These are phyloP conservation scores for Neurospora terricola DNA, from an alignment of 495 filamentous ascomycete genomes.

Conservation along the genomic window DNA sequence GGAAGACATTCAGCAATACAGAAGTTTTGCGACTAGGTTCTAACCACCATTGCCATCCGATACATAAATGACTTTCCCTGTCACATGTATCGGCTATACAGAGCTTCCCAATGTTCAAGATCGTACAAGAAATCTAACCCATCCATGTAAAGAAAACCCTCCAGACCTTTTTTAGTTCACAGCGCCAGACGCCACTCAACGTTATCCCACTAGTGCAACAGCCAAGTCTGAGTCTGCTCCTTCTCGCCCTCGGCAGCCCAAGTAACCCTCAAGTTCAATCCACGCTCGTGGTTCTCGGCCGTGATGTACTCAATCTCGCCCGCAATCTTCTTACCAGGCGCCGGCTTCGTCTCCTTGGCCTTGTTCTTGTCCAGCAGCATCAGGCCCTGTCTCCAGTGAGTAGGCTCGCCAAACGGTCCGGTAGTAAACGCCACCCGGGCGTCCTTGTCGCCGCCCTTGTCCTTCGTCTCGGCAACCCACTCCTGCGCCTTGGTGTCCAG, in stretches of 20 bases:
- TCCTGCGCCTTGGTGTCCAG: slow-evolving; percentile 19
- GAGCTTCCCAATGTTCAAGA: background rate
- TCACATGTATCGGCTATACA: background rate
- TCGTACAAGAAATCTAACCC: background rate
- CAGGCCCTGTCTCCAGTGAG: slow-evolving; percentile 83
- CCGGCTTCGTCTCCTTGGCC: slow-evolving; percentile 16
- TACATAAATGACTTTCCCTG: background rate
- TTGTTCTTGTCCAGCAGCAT: slow-evolving; percentile 30
- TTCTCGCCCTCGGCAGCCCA: slow-evolving; percentile 29
- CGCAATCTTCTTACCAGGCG: slow-evolving; percentile 22
- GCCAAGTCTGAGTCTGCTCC: slow-evolving; percentile 34
- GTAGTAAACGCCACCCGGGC: slow-evolving; percentile 59
- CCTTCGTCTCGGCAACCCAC: slow-evolving; percentile 23
- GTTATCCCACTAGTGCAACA: slow-evolving; percentile 19
- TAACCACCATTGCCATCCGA: background rate
- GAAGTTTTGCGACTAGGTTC: background rate
- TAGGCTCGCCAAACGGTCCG: slow-evolving; percentile 65
- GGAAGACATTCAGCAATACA: background rate
- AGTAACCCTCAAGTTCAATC: slow-evolving; percentile 31
- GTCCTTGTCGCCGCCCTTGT: slow-evolving; percentile 22
- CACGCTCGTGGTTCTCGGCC: slow-evolving; percentile 38
- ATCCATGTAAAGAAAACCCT: background rate
- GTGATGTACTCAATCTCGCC: slow-evolving; percentile 39
- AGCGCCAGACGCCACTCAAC: background rate
- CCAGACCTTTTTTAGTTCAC: background rate